Conservation (phyloP, 2,329 filamentous ascomycete genomes). For the Apiospora aurea region DNA sequence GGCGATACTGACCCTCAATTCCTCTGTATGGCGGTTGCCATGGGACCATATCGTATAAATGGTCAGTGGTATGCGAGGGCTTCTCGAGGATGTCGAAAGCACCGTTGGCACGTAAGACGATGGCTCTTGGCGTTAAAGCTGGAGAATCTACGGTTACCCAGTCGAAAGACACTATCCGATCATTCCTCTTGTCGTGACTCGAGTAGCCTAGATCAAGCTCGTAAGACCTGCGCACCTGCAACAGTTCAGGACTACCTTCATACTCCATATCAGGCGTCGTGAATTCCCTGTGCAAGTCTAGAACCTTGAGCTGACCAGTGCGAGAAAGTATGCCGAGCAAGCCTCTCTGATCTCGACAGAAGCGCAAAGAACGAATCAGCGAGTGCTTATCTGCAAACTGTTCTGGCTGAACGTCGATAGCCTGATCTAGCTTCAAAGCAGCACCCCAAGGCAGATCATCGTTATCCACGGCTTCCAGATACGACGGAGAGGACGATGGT, state of each 20-base stretch:
- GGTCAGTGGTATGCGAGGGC: slow-evolving; percentile 63
- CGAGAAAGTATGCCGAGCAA: slow-evolving; percentile 68
- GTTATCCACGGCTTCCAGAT: slow-evolving; percentile 64
- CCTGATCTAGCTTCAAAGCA: slow-evolving; percentile 63
- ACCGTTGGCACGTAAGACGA: slow-evolving; percentile 67
- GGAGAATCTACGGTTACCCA: slow-evolving; percentile 68
- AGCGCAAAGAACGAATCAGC: slow-evolving; percentile 68
- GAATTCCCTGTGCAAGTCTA: slow-evolving; percentile 64
- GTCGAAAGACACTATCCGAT: slow-evolving; percentile 72
- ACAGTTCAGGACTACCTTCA: slow-evolving; percentile 62
- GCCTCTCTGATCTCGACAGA: slow-evolving; percentile 67
- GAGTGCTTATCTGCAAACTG: slow-evolving; percentile 64
- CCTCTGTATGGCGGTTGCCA: slow-evolving; percentile 67
- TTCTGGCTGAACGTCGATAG: slow-evolving; percentile 62
- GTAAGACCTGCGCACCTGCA: slow-evolving; percentile 65
- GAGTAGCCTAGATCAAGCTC: slow-evolving; percentile 68
- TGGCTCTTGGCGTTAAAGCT: slow-evolving; percentile 61
- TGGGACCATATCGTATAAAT: slow-evolving; percentile 66
- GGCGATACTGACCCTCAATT: slow-evolving; percentile 52
- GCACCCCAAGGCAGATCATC: slow-evolving; percentile 70
- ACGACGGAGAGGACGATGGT: slow-evolving; percentile 59
- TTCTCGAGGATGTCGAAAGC: slow-evolving; percentile 68
- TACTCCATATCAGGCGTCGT: slow-evolving; percentile 48
- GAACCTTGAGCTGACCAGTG: slow-evolving; percentile 67
- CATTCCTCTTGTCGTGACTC: slow-evolving; percentile 58